Conservation (phyloP, 768 basidiomycete species). For the Boletus reticulatus region DNA sequence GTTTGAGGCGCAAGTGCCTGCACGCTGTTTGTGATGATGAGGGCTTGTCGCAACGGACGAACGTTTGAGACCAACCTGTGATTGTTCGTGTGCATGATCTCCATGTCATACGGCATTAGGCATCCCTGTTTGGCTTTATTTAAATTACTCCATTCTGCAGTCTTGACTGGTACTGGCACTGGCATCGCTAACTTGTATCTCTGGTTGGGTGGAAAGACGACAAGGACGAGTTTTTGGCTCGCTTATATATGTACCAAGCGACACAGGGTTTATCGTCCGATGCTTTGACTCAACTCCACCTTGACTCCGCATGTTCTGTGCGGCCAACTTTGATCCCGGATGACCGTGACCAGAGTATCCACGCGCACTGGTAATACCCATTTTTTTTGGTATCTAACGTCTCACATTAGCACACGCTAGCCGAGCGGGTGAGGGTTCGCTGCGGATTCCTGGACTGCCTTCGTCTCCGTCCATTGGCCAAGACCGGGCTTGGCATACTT, state of each 20-base stretch:
- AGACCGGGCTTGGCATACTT: background rate
- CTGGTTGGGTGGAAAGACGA: too few species aligned
- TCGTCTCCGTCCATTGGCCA: background rate
- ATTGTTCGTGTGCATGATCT: slow-evolving; percentile 3
- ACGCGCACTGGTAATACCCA: background rate
- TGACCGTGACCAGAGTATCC: too few species aligned
- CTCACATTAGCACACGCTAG: too few species aligned
- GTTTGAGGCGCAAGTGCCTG: background rate
- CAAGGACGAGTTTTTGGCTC: background rate
- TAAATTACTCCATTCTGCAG: slow-evolving; percentile 13
- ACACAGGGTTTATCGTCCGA: background rate
- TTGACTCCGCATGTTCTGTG: background rate
- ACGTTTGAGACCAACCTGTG: slow-evolving; percentile 20
- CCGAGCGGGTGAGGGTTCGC: background rate
- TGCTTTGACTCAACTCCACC: background rate
- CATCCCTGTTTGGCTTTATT: slow-evolving; percentile 29
- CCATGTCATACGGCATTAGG: slow-evolving; percentile 16
- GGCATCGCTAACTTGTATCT: slow-evolving; percentile 14
- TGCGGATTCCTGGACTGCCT: background rate
- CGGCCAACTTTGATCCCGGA: too few species aligned
- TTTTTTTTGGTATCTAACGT: background rate
- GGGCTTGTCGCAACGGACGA: background rate
- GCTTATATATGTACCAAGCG: background rate
- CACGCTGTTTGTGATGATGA: slow-evolving; percentile 2
- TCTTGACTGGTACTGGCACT: slow-evolving; percentile 13